Evolutionary conservation across 2,329 filamentous ascomycete species (phyloP).

Genomic region (Claviceps paspali): DNA sequence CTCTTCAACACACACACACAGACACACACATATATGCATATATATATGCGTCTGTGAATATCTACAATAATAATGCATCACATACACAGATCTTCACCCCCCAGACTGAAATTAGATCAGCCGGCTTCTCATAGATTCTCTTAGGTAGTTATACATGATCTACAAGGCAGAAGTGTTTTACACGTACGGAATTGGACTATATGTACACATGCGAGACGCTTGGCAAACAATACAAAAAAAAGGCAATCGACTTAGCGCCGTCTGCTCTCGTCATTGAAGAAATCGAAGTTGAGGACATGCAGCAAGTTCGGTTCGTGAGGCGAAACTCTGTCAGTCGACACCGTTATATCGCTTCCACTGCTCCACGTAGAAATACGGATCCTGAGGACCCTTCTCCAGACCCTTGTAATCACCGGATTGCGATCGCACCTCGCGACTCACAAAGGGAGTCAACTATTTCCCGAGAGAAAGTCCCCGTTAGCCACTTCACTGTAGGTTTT

Average conservation of each 20-base stretch:
- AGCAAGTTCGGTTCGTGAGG: not conserved
- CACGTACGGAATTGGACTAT: not conserved
- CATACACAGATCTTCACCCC: too few relatives aligned
- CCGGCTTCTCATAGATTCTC: not conserved
- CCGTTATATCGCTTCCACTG: conserved; percentile 57
- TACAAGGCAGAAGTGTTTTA: not conserved
- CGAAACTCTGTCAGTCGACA: conserved; percentile 27
- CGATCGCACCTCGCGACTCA: conserved; percentile 43
- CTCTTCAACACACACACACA: too few relatives aligned
- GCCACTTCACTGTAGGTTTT: too few relatives aligned
- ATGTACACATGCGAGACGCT: not conserved
- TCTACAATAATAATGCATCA: too few relatives aligned
- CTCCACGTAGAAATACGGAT: conserved; percentile 45
- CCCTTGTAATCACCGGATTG: conserved; percentile 39
- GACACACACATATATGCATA: too few relatives aligned
- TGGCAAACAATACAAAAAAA: not conserved
- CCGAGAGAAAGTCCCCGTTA: not conserved
- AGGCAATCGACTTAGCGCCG: not conserved
- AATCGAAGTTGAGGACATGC: too few relatives aligned
- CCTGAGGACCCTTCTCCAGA: conserved; percentile 37
- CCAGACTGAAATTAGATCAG: too few relatives aligned
- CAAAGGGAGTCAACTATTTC: conserved; percentile 62
- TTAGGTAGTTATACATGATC: not conserved
- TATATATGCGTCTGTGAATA: too few relatives aligned
- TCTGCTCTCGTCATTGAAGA: not conserved